Evolutionary conservation across 306 rosid species (phyloP).

Genomic region (Rosa lucieae): DNA sequence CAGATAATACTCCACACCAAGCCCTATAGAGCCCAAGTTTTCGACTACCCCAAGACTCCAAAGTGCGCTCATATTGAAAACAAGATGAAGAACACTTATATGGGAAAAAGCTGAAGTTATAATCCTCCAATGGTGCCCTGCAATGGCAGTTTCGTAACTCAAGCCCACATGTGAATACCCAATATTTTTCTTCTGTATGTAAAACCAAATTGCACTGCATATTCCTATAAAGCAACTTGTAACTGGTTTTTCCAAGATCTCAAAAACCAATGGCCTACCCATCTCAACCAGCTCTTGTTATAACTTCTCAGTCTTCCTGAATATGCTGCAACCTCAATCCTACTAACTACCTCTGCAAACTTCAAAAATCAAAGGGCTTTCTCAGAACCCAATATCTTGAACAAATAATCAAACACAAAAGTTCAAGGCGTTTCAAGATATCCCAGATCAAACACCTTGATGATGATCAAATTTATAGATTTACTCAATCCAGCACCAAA

Average conservation of each 20-base stretch:
- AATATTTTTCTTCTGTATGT: conserved; percentile 82
- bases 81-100: conserved; percentile 88
- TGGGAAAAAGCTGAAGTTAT: conserved; percentile 91
- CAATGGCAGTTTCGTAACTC: conserved; percentile 87
- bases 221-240: conserved; percentile 81
- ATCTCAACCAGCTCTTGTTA: conserved; percentile 31
- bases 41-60: conserved; percentile 96
- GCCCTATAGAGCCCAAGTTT: conserved; percentile 65
- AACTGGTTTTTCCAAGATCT: conserved; percentile 91
- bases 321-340: conserved; percentile 18
- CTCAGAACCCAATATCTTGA: conserved; percentile 6
- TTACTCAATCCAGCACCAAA: no score
- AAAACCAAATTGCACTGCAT: conserved; percentile 88
- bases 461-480: no score
- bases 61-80: conserved; percentile 95
- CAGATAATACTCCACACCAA: conserved; percentile 84
- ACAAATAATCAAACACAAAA: conserved; percentile 9
- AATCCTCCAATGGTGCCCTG: conserved; percentile 94
- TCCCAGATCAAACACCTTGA: conserved; percentile 19
- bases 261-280: conserved; percentile 91
- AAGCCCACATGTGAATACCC: conserved; percentile 95
- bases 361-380: conserved; percentile 29
- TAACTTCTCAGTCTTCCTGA: background rate
- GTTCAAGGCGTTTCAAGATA: background rate
- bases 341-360: conserved; percentile 17